Base-by-base conservation (phyloP, 1,284 basidiomycete species). In the Microbotryomycetes sp. region DNA sequence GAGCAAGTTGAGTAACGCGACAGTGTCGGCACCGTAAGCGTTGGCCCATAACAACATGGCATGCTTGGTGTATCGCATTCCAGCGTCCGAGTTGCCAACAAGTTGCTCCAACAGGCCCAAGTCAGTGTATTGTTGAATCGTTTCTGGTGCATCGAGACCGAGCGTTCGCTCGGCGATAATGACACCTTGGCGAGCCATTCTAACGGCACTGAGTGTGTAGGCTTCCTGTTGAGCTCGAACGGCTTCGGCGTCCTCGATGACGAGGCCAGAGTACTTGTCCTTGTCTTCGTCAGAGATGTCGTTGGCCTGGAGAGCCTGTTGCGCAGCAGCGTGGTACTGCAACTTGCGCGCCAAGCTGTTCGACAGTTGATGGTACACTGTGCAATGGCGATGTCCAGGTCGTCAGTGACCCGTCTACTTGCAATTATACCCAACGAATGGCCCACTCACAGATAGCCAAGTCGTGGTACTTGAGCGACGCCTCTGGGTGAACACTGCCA, bases 401-500 rank as follows among this genome's bases (percentile, higher is more conserved):
- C 65, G 64, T 49, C 65, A 70, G 55, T 65, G 59, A n/a, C 64
- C 62, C 48, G 71, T 68, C 54, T 67, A 52, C 46, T 70, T 66
- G 31, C 63, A 62, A 42, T 9, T 42, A 12, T 54, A 51, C 62
- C 70, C 67, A 58, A 67, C 62, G 15, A 69, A 67, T 66, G 57
- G 70, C 66, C 49, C 67, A 66, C 61, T 54, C 22, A 63, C 61
- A 16, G 45, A 70, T 64, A 12, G 70, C 70, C 23, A 72, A 60
- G 19, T 36, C 25, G 56, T 71, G 68, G 73, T 81, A 82, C 60
- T 79, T 79, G 14, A 76, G 73, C 0, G 80, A 80, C 53, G 81
- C 79, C 69, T 82, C 81, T 30, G 81, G 80, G 73, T 83, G 82
- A 25, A 82, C 77, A 23, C 81, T 74, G 3, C 81, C 80, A 72